Conservation (phyloP, 2,329 filamentous ascomycete genomes). For the Colletotrichum orbiculare region DNA sequence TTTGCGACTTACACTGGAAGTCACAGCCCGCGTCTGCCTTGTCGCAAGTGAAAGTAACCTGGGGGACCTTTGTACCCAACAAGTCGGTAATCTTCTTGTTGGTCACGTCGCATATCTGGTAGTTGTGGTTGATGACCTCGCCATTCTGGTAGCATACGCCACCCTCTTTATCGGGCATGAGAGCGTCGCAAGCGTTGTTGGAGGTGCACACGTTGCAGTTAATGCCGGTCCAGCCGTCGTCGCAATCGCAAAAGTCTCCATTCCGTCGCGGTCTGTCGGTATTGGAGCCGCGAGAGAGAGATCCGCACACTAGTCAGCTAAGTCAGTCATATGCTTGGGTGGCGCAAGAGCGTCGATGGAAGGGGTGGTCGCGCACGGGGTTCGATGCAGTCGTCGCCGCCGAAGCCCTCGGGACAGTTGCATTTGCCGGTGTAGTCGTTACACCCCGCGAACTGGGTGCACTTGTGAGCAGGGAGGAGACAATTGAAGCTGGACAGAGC, state of each 20-base stretch:
- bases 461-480: conserved; percentile 90
- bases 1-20: conserved; percentile 81
- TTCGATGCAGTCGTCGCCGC: conserved; percentile 90
- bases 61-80: conserved; percentile 84
- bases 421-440: conserved; percentile 94
- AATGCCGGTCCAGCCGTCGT: conserved; percentile 94
- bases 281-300: conserved; percentile 82
- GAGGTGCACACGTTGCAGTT: conserved; percentile 97
- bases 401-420: conserved; percentile 90
- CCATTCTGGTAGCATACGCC: conserved; percentile 94
- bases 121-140: conserved; percentile 91
- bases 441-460: conserved; percentile 89
- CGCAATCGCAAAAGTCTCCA: conserved; percentile 78
- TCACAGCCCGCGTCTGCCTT: conserved; percentile 81
- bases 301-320: conserved; percentile 76
- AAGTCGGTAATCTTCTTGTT: conserved; percentile 93
- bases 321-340: conserved; percentile 28
- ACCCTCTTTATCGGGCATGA: conserved; percentile 85
- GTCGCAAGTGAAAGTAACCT: conserved; percentile 95
- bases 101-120: conserved; percentile 97
- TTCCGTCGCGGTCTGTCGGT: conserved; percentile 82
- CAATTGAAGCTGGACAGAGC: conserved; percentile 86
- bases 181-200: conserved; percentile 83
- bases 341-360: conserved; percentile 3
- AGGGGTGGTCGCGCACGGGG: conserved; percentile 66